These are phyloP conservation scores for Fulvia fulva DNA, from an alignment of 2,329 filamentous ascomycete species.

Conservation along the genomic window DNA sequence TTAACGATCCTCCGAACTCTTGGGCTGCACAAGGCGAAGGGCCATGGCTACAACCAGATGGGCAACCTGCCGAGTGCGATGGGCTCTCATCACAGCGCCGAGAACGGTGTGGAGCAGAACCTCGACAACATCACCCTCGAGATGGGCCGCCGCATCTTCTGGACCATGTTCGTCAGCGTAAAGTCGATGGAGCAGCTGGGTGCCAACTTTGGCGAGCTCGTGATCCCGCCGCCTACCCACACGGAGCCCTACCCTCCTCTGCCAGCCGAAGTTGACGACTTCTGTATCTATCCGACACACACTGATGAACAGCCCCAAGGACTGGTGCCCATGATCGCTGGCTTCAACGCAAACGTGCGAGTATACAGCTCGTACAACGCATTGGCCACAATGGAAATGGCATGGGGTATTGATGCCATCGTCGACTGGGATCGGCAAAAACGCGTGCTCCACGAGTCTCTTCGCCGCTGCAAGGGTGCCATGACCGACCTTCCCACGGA, in stretches of 20 bases:
- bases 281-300: slow-evolving; percentile 68
- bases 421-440: slow-evolving; percentile 76
- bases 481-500: slow-evolving; percentile 66
- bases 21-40: slow-evolving; percentile 58
- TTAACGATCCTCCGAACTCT: slow-evolving; percentile 65
- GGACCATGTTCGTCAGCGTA: slow-evolving; percentile 72
- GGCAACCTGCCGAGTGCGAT: slow-evolving; percentile 36
- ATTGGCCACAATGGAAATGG: slow-evolving; percentile 73
- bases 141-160: slow-evolving; percentile 66
- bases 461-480: slow-evolving; percentile 66
- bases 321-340: slow-evolving; percentile 66
- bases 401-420: slow-evolving; percentile 72
- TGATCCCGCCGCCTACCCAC: slow-evolving; percentile 71
- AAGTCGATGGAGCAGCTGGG: slow-evolving; percentile 73
- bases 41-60: slow-evolving; percentile 37
- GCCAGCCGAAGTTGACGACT: slow-evolving; percentile 79
- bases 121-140: slow-evolving; percentile 47
- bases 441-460: slow-evolving; percentile 64
- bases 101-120: slow-evolving; percentile 35
- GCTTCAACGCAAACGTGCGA: slow-evolving; percentile 75
- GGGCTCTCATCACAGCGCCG: slow-evolving; percentile 35
- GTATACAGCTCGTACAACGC: slow-evolving; percentile 78
- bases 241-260: slow-evolving; percentile 73
- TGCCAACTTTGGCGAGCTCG: slow-evolving; percentile 64
- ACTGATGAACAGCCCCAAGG: slow-evolving; percentile 67